Evolutionary conservation across 371 early-diverging fungal genomes (phyloP), one percentile per base, ranked within the genome.

Genomic region (Mucor plumbeus): DNA sequence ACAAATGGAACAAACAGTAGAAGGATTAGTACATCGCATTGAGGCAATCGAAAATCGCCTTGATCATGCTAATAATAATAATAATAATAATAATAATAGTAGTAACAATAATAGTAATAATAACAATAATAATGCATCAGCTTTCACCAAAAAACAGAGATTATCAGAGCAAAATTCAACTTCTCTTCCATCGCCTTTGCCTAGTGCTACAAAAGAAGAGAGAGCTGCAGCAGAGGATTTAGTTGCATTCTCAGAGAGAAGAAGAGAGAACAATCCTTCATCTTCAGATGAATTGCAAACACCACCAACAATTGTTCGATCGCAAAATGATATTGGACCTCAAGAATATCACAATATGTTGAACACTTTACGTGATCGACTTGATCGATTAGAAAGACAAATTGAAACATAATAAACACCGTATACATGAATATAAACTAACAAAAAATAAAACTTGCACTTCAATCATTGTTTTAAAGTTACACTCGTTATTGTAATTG

Each of bases 271-370:
- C 21, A 7, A 47, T 35, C 53, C 53, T 31, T 53, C 53, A 26
- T 53, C 53, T 10, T 53, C 53, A 13, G 69, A 72, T 17, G 61
- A 68, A 31, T 54, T 72, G 15, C 69, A 68, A 38, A 72, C 58
- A 15, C 76, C 76, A 17, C 76, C 76, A 14, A 75, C 75, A 21
- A 75, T 75, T 58, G 75, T 75, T 5, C 61, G 70, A 21, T 75
- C 75, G 10, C 75, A 75, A 57, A 65, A 75, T 59, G 75, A 75
- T 44, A 72, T 75, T 59, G 70, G 70, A 4, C 75, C 72, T 26
- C 64, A 72, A 15, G 75, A 75, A 53, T 75, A 75, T 40, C 67
- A 72, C 21, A 68, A 36, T 39, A 72, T 75, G 72, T 48, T 75
- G 26, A 66, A 62, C 38, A 67, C 69, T 35, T 38, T 75, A 21